phyloP scores from a whole-genome alignment of 75 land plant species.

The Chamaecyparis obtusa region DNA sequence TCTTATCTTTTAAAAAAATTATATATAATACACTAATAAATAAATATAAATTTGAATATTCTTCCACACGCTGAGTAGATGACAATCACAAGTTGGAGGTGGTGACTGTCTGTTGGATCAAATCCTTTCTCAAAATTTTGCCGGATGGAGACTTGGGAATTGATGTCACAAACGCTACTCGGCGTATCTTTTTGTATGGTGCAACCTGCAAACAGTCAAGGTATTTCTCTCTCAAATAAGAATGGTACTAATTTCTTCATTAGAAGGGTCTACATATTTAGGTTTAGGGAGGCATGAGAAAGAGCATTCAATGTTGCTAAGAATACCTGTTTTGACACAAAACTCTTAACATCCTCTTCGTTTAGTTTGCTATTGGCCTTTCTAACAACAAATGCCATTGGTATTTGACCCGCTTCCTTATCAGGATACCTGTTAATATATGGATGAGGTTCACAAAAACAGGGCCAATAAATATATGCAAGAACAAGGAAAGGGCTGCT shows the following conservation, averaged over 20 bases:
- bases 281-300: background rate
- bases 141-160: constrained; percentile 72
- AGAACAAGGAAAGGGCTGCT: background rate
- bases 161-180: constrained; percentile 48
- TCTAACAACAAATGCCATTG: constrained; percentile 50
- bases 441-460: background rate
- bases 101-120: constrained; percentile 34
- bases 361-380: constrained; percentile 17
- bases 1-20: too few relatives aligned
- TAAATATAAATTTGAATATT: background rate
- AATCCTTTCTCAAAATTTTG: constrained; percentile 79
- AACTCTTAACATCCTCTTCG: constrained; percentile 33
- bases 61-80: background rate
- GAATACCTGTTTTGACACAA: constrained; percentile 43
- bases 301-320: background rate
- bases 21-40: too few relatives aligned
- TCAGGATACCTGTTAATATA: constrained; percentile 37
- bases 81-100: constrained; percentile 8
- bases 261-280: background rate
- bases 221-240: background rate
- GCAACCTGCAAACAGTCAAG: constrained; percentile 47
- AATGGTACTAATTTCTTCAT: background rate
- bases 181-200: constrained; percentile 66
- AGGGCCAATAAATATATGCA: background rate
- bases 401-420: constrained; percentile 50